Base-by-base conservation (phyloP, 1,284 basidiomycete genomes). In the Ganoderma lucidum region DNA sequence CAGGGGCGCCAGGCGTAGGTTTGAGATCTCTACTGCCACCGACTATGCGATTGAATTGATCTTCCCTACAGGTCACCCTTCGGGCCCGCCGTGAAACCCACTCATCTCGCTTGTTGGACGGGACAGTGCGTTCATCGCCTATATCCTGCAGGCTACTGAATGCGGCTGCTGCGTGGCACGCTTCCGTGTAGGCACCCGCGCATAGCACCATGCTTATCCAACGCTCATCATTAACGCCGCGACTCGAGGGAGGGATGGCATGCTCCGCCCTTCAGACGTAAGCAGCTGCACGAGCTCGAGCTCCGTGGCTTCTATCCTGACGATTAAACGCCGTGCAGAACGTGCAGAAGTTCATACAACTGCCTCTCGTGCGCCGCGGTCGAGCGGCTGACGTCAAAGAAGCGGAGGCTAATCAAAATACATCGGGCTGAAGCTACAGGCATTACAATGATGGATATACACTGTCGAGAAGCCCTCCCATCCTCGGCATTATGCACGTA, bases 181-280 rank as follows among this genome's bases (percentile, higher is more conserved):
- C 48, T 51, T 28, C 23, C 23, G 23, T n/a, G 10, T 51, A 23
- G 48, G 23, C 23, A 19, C 10, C 23, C 23, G 1, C 48, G 10
- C 48, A 6, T 3, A 23, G 10, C 23, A 28, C 23, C 23, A 10
- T 51, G 48, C 23, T 23, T 51, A 51, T 51, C 48, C 23, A 51
- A 51, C 48, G 48, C 48, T 51, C 48, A 51, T 51, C 48, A 51
- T 51, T 28, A 51, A 51, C 6, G 23, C 48, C 48, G 45, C n/a
- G 6, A 8, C n/a, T 10, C 9, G 3, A 23, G n/a, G 9, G 48
- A 51, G 23, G 10, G 23, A 23, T 28, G 23, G 23, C 4, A 28
- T 51, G 48, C 48, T 51, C 48, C 48, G 23, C 23, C 23, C 48
- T 12, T 28, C 28, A 51, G 48, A 51, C 48, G 48, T 51, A 51